These are phyloP conservation scores for Plantago coronopus DNA, from an alignment of 305 asterid genomes.

Conservation along the genomic window DNA sequence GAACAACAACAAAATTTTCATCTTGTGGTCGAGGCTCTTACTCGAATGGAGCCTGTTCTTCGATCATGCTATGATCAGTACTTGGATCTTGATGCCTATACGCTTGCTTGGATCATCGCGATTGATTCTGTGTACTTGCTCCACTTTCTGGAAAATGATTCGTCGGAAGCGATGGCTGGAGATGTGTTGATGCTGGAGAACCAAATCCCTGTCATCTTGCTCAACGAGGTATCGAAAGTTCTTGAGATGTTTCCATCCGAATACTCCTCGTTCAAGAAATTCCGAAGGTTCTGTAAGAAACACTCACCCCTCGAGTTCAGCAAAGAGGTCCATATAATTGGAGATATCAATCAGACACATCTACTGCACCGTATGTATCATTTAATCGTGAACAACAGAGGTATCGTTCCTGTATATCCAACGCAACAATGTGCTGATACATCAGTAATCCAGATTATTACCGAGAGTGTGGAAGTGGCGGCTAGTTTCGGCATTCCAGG, in stretches of 20 bases:
- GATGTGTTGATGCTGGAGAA: constrained; percentile 22
- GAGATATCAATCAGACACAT: not conserved
- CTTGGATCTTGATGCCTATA: constrained; percentile 21
- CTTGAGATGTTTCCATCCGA: not conserved
- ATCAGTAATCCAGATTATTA: too few relatives aligned
- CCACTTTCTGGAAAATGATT: not conserved
- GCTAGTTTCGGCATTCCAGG: not conserved
- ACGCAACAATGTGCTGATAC: too few relatives aligned
- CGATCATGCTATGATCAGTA: constrained; percentile 21
- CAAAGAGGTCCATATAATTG: too few relatives aligned
- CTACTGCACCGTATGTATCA: constrained; percentile 3
- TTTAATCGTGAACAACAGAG: constrained; percentile 7
- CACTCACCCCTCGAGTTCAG: constrained; percentile 7
- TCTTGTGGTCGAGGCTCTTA: not conserved
- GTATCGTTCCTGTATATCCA: not conserved
- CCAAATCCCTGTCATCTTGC: constrained; percentile 14
- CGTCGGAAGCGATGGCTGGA: not conserved
- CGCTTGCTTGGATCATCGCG: constrained; percentile 26
- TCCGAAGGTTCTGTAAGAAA: not conserved
- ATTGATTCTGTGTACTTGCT: constrained; percentile 27
- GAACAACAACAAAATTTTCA: constrained; percentile 9
- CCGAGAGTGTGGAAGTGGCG: not conserved
- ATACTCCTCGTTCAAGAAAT: not conserved
- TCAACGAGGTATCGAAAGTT: not conserved
- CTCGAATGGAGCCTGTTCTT: constrained; percentile 9